phyloP scores from a whole-genome alignment of 179 eudicot species.

The Heliamphora pulchella region DNA sequence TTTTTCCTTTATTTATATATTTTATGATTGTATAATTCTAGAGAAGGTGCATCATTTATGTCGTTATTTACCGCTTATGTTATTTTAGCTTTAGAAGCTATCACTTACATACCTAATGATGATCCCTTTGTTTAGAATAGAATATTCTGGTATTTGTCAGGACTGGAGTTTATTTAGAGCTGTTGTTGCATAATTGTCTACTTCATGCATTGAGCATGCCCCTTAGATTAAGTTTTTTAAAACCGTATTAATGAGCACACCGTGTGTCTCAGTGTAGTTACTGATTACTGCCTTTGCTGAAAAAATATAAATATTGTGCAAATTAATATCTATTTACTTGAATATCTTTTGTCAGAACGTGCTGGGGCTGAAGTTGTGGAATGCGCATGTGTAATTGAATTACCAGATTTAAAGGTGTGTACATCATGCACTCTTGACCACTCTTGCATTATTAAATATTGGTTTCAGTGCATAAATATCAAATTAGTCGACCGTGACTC shows the following conservation, averaged over 20 bases:
- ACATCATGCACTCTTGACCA: background rate
- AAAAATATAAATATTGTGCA: background rate
- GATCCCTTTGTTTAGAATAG: background rate
- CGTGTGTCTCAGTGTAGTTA: background rate
- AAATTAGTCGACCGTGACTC: background rate
- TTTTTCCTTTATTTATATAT: too few species aligned
- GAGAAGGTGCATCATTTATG: too few species aligned
- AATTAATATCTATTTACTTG: background rate
- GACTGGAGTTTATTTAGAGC: background rate
- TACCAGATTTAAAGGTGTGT: conserved; percentile 18
- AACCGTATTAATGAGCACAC: background rate
- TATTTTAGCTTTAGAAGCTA: background rate
- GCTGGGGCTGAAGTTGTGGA: conserved; percentile 24
- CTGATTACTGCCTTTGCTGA: background rate
- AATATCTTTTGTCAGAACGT: conserved; percentile 16
- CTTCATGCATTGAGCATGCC: background rate
- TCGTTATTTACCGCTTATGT: background rate
- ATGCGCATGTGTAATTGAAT: conserved; percentile 21
- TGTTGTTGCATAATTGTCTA: background rate
- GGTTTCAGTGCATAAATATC: background rate
- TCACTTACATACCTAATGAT: background rate
- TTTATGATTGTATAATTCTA: too few species aligned
- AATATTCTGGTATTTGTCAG: background rate
- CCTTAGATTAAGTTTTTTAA: background rate
- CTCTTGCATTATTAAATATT: background rate